phyloP scores from a whole-genome alignment of 176 grass and related monocot genomes.

The Cocos nucifera region DNA sequence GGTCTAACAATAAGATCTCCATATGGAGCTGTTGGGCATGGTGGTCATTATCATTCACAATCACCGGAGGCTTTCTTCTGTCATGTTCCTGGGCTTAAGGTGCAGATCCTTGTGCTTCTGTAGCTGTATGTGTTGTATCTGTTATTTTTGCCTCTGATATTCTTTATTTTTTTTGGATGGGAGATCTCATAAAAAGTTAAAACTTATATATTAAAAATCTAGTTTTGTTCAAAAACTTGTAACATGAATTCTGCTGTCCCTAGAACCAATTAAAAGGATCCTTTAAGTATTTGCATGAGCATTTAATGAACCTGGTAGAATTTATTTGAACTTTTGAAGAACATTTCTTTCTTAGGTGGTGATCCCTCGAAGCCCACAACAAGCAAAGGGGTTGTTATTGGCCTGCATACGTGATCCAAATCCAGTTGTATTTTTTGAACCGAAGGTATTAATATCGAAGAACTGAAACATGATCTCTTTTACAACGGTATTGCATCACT shows the following conservation, averaged over 20 bases:
- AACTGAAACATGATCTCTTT: not conserved
- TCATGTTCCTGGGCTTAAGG: constrained; percentile 97
- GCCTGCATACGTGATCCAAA: constrained; percentile 89
- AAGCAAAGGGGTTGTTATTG: constrained; percentile 88
- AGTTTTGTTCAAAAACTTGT: not conserved
- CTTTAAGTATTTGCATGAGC: not conserved
- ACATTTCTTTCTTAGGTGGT: constrained; percentile 55
- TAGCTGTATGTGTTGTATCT: not conserved
- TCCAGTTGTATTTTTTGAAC: constrained; percentile 91
- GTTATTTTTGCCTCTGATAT: not conserved
- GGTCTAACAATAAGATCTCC: constrained; percentile 84
- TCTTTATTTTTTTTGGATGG: too few relatives aligned
- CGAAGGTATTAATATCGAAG: constrained; percentile 48
- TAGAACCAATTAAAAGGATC: not conserved
- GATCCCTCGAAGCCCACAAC: constrained; percentile 69
- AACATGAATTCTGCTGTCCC: not conserved
- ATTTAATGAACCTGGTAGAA: not conserved
- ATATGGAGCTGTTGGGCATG: constrained; percentile 95
- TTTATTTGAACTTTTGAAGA: not conserved
- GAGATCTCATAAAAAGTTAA: too few relatives aligned
- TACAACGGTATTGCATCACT: not conserved
- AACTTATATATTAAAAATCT: too few relatives aligned
- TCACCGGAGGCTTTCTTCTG: constrained; percentile 98
- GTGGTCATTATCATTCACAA: constrained; percentile 97
- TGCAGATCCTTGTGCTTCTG: constrained; percentile 14